These are phyloP conservation scores for Dactylonectria macrodidyma DNA, from an alignment of 2,329 filamentous ascomycete species.

Conservation along the genomic window DNA sequence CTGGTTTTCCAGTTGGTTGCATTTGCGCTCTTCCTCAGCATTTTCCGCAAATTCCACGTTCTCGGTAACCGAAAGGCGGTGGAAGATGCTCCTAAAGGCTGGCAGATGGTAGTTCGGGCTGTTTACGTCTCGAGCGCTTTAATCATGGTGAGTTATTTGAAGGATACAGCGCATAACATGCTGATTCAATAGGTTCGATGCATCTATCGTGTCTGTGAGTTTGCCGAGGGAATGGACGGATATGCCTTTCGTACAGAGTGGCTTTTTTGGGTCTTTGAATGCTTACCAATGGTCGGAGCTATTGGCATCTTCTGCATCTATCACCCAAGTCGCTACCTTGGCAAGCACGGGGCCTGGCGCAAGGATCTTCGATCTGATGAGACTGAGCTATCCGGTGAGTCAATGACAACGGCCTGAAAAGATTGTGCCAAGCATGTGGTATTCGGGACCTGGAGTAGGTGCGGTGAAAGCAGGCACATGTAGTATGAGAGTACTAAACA, in stretches of 20 bases:
- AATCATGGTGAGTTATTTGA: constrained; percentile 58
- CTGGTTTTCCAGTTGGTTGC: constrained; percentile 58
- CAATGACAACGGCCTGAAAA: neutral
- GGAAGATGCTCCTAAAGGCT: constrained; percentile 51
- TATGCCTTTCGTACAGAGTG: constrained; percentile 67
- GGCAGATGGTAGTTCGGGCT: constrained; percentile 57
- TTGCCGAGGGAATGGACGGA: constrained; percentile 64
- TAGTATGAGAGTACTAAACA: neutral
- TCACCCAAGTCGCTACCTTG: constrained; percentile 61
- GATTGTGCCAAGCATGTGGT: neutral
- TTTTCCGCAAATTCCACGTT: constrained; percentile 57
- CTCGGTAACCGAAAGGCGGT: constrained; percentile 44
- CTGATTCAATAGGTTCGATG: constrained; percentile 59
- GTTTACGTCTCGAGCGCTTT: constrained; percentile 61
- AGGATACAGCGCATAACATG: neutral
- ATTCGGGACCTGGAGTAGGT: neutral
- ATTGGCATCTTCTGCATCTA: constrained; percentile 64
- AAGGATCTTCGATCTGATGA: constrained; percentile 24
- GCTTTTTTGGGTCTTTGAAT: constrained; percentile 68
- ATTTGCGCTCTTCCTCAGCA: constrained; percentile 57
- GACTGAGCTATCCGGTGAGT: constrained; percentile 17
- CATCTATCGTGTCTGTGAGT: constrained; percentile 68
- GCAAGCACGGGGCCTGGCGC: constrained; percentile 27
- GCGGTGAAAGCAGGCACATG: neutral
- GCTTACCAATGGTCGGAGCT: constrained; percentile 62